phyloP scores from a whole-genome alignment of 2,329 filamentous ascomycete species.

The Ustulina deusta region DNA sequence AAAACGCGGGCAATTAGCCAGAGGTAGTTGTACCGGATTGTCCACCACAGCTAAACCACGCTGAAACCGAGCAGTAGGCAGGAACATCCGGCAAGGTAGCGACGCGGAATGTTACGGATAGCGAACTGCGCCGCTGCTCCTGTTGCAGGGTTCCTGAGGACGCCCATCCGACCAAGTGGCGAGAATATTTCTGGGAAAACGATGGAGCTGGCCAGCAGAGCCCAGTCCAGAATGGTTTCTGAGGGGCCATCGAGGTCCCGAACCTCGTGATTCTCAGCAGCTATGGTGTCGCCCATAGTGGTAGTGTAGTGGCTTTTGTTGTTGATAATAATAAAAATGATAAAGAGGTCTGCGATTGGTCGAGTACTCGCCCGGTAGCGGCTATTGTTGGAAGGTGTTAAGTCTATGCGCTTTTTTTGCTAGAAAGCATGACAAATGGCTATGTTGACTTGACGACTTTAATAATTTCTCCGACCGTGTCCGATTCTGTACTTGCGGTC shows the following conservation, averaged over 20 bases:
- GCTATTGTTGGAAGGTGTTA: background rate
- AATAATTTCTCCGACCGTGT: background rate
- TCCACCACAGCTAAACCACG: constrained; percentile 20
- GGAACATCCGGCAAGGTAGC: constrained; percentile 8
- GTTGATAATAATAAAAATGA: background rate
- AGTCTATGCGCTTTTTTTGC: background rate
- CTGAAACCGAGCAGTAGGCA: constrained; percentile 10
- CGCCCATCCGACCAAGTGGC: constrained; percentile 14
- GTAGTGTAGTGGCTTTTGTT: background rate
- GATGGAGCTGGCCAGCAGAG: constrained; percentile 7
- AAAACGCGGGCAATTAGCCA: constrained; percentile 7
- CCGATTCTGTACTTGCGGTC: background rate
- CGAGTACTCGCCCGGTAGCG: background rate
- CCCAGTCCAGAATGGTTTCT: constrained; percentile 1
- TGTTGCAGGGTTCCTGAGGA: constrained; percentile 14
- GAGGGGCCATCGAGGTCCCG: background rate
- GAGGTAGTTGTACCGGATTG: constrained; percentile 21
- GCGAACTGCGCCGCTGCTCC: constrained; percentile 9
- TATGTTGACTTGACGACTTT: background rate
- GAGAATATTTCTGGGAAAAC: constrained; percentile 19
- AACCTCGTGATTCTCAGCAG: background rate
- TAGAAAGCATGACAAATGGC: background rate
- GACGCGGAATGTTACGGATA: constrained; percentile 12
- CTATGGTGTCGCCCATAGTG: background rate
- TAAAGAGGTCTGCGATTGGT: background rate